phyloP scores from a whole-genome alignment of 345 rosid species.

The Sisymbrium altissimum region DNA sequence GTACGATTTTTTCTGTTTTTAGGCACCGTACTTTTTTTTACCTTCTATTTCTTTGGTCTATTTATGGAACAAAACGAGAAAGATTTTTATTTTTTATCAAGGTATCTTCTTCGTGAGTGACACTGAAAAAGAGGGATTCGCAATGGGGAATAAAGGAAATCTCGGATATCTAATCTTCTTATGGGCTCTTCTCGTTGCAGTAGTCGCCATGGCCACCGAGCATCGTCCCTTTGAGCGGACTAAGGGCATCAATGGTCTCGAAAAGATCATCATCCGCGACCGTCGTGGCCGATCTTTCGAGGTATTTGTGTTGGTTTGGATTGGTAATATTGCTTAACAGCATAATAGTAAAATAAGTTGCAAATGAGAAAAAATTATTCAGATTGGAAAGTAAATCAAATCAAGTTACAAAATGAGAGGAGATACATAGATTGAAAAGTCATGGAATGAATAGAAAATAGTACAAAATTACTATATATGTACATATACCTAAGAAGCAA shows the following conservation, averaged over 20 bases:
- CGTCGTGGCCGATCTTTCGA: constrained; percentile 45
- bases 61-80: not conserved
- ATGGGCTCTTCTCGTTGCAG: constrained; percentile 22
- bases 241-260: constrained; percentile 71
- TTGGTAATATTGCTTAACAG: not conserved
- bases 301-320: constrained; percentile 38
- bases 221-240: constrained; percentile 37
- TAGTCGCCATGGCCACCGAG: constrained; percentile 15
- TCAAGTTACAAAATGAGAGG: not conserved
- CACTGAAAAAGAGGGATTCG: not conserved
- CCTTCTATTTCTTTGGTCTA: not conserved
- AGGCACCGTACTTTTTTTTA: not conserved
- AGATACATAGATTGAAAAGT: not conserved
- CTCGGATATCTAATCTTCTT: not conserved
- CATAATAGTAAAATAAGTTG: not conserved
- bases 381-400: not conserved
- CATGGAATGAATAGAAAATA: no score
- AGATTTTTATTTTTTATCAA: not conserved
- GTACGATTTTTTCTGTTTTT: not conserved
- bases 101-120: not conserved
- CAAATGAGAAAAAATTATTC: not conserved
- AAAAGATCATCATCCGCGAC: constrained; percentile 53
- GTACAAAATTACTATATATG: no score
- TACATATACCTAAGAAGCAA: not conserved
- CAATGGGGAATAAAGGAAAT: constrained; percentile 5